A percentile compares a stretch with the other conserved stretches of the same genome.
Evolutionary conservation across 164 flowering plant genomes (phyloP).

Genomic region (Vitis amurensis): DNA sequence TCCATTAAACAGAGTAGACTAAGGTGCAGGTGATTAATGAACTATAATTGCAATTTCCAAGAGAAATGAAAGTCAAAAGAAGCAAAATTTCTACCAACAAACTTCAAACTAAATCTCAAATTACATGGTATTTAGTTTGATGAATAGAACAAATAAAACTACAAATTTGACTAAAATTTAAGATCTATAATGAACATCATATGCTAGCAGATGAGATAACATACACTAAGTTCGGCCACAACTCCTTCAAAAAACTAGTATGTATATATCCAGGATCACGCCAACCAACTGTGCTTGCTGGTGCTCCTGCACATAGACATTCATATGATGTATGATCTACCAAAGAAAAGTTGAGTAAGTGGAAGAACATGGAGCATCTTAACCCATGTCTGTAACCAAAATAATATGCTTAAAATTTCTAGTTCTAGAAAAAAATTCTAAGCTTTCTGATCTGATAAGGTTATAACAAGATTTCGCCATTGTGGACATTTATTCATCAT

Average conservation of each 20-base stretch:
- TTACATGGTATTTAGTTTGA: neutral
- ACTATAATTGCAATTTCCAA: neutral
- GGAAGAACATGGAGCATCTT: neutral
- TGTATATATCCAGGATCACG: constrained; percentile 97
- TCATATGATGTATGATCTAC: neutral
- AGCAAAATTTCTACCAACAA: neutral
- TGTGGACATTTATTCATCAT: no score
- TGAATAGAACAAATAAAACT: no score
- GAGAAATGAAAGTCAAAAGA: neutral
- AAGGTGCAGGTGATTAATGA: neutral
- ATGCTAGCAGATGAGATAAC: constrained; percentile 2
- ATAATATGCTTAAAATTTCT: neutral
- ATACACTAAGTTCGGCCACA: constrained; percentile 80
- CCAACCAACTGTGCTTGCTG: constrained; percentile 96
- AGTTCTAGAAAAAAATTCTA: neutral
- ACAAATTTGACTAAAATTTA: no score
- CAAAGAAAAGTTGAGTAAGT: neutral
- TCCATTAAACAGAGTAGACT: no score
- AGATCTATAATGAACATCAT: neutral
- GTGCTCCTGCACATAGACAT: constrained; percentile 60
- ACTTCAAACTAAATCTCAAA: no score
- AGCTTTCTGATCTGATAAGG: no score
- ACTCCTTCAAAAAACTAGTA: constrained; percentile 72
- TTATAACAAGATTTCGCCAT: no score
- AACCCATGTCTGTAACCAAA: neutral